Evolutionary conservation across 2,329 filamentous ascomycete genomes (phyloP).

Genomic region (Fonsecaea pedrosoi): DNA sequence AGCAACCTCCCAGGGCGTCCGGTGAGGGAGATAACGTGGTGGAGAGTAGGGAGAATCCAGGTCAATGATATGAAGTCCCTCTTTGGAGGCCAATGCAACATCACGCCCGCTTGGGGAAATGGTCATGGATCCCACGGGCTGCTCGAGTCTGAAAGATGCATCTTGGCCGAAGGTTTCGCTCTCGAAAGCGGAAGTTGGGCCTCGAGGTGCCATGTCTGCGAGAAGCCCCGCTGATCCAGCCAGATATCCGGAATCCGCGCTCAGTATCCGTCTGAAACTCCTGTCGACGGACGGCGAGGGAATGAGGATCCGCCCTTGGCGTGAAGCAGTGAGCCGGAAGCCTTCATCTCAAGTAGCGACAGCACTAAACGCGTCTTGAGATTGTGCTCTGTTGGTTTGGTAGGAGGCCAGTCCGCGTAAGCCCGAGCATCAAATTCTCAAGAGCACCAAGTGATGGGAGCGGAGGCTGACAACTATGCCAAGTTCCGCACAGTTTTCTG

Average conservation of each 20-base stretch:
- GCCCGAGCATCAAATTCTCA: neutral
- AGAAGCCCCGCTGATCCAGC: neutral
- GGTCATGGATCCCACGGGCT: conserved; percentile 82
- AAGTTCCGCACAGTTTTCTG: no score
- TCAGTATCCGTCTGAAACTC: neutral
- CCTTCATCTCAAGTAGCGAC: neutral
- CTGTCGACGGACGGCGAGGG: neutral
- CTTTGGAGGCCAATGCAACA: conserved; percentile 85
- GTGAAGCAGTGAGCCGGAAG: neutral
- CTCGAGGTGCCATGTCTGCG: conserved; percentile 45
- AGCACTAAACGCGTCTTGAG: neutral
- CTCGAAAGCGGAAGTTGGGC: conserved; percentile 69
- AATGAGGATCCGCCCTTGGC: neutral
- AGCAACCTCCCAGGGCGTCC: conserved; percentile 90
- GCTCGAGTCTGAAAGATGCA: conserved; percentile 81
- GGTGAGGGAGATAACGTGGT: conserved; percentile 82
- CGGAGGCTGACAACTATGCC: neutral
- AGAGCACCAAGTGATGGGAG: neutral
- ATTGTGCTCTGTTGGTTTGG: neutral
- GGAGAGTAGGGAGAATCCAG: conserved; percentile 87
- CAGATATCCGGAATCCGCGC: neutral
- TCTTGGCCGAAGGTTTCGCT: conserved; percentile 88
- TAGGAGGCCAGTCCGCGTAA: neutral
- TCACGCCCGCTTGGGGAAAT: conserved; percentile 92
- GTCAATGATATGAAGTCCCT: conserved; percentile 89